Conservation (phyloP, 305 asterid genomes). For the Fraxinus angustifolia region DNA sequence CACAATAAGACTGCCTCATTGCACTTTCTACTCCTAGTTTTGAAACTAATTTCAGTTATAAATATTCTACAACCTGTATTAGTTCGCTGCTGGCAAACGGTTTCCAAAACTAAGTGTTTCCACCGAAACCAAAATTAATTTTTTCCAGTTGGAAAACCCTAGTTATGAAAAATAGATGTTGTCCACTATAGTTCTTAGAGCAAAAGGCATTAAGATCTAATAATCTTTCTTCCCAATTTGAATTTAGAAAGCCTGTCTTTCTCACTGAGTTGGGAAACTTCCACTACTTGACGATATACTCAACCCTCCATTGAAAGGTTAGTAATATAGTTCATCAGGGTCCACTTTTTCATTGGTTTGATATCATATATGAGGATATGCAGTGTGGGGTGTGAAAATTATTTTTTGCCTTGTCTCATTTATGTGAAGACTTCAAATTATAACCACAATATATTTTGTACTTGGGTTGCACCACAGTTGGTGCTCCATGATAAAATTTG, state of each 20-base stretch:
- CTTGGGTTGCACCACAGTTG: background rate
- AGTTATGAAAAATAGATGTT: background rate
- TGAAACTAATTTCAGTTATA: background rate
- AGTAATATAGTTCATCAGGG: background rate
- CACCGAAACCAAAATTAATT: background rate
- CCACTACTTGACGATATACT: background rate
- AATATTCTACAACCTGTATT: background rate
- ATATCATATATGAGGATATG: background rate
- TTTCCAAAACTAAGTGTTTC: background rate
- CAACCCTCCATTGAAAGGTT: background rate
- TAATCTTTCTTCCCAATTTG: background rate
- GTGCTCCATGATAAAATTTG: background rate
- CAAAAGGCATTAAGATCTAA: background rate
- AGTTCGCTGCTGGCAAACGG: background rate
- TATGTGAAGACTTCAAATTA: background rate
- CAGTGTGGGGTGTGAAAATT: background rate
- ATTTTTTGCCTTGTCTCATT: background rate
- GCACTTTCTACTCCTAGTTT: background rate
- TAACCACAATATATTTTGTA: background rate
- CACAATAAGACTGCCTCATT: background rate
- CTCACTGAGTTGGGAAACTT: background rate
- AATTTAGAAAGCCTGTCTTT: background rate
- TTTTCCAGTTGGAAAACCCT: background rate
- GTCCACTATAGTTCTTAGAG: background rate
- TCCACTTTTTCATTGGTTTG: background rate